Conservation (phyloP, 352 stramenopile genomes). For the Globisporangium orthogonon region DNA sequence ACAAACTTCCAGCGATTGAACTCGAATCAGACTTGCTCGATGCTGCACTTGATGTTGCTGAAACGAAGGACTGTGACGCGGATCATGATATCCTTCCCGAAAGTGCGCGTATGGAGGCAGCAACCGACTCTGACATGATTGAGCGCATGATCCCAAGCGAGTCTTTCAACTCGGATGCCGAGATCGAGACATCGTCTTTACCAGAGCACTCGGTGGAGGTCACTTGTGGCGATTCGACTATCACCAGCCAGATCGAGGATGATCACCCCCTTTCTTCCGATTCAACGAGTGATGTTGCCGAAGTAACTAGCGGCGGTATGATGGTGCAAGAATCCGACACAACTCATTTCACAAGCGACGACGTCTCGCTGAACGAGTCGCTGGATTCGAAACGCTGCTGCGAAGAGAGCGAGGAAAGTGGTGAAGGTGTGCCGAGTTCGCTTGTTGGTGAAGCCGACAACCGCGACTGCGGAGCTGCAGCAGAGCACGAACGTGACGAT, state of each 20-base stretch:
- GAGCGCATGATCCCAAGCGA: too few relatives aligned
- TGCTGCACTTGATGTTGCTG: not conserved
- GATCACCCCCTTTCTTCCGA: not conserved
- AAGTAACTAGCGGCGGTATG: not conserved
- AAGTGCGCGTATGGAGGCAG: not conserved
- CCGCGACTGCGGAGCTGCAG: too few relatives aligned
- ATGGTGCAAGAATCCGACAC: not conserved
- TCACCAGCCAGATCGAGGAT: not conserved
- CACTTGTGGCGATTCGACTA: not conserved
- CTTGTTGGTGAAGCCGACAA: too few relatives aligned
- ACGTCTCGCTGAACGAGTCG: too few relatives aligned
- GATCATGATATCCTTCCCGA: not conserved
- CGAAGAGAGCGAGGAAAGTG: too few relatives aligned
- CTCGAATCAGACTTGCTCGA: not conserved
- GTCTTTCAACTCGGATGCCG: too few relatives aligned
- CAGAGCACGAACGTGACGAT: too few relatives aligned
- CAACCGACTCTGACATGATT: too few relatives aligned
- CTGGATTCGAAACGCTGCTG: too few relatives aligned
- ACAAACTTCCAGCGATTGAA: not conserved
- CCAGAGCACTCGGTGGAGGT: not conserved
- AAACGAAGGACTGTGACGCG: not conserved
- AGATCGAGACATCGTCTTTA: not conserved
- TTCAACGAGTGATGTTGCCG: not conserved
- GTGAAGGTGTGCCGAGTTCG: too few relatives aligned
- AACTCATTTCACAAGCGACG: too few relatives aligned